Base-by-base conservation (phyloP, 176 grass and related monocot species). In the Coix lacrymajobi region DNA sequence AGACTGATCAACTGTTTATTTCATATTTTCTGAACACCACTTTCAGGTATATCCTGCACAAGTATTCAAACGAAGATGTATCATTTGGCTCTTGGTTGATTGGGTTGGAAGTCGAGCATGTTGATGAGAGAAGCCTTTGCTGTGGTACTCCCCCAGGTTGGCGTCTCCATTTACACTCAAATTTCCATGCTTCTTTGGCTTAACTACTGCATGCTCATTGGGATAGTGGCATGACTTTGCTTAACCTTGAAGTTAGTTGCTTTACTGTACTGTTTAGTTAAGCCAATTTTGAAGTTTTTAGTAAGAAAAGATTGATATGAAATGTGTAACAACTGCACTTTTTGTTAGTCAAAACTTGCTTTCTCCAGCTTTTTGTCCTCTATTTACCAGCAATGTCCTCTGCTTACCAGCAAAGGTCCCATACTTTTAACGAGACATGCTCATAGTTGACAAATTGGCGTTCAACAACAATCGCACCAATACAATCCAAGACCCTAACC, bases 21-120 rank as follows among this genome's bases (percentile, higher is more conserved):
- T 66, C 36, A 73, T 71, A 64, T 70, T 40, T 54, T 58, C 24
- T 51, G 45, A 11, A 79, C 24, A 8, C 66, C 43, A 77, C 61
- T 76, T 84, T 71, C 76, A 97, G 94, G 82, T 89, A 88, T 89
- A 91, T 97, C 69, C 76, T 97, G 46, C 94, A 97, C 85, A 93
- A 87, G 83, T 97, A 91, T 91, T 83, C 91, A 79, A 93, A 97
- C 69, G 94, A 97, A 87, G 94, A 97, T 61, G 89, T 97, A 66
- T 93, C 94, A 32, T 71, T 97, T 63, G 94, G 94, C 41, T 90
- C 94, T 51, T 97, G 94, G 94, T 86, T 97, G 36, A 97, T 97
- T 66, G 94, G 94, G 31, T 78, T 97, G 44, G 87, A 97, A 89
- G 91, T 93, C 5, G 89, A 97, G 65, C 94, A 93, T 85, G 83